Evolutionary conservation across 441 rosid genomes (phyloP).

Genomic region (Flueggea neowawraea): DNA sequence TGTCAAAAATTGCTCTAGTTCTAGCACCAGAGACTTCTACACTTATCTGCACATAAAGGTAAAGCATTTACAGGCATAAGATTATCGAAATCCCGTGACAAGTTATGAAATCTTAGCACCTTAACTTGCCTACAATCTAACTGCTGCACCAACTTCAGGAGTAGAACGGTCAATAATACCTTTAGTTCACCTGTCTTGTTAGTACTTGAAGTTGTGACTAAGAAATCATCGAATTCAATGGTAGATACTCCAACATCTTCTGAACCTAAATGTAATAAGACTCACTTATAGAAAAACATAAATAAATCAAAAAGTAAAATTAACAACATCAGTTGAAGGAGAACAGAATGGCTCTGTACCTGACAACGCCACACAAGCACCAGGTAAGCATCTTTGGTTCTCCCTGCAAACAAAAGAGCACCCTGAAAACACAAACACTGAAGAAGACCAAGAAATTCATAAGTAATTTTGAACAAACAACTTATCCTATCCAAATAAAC

Average conservation of each 20-base stretch:
- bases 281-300: no score
- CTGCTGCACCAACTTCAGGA: not conserved
- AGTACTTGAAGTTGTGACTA: conserved; percentile 23
- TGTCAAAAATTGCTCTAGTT: conserved; percentile 56
- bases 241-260: conserved; percentile 38
- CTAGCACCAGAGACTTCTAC: conserved; percentile 62
- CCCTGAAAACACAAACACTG: not conserved
- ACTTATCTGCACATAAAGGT: conserved; percentile 41
- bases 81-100: not conserved
- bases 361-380: conserved; percentile 43
- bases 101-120: not conserved
- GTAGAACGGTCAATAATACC: conserved; percentile 24
- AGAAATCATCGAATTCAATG: conserved; percentile 45
- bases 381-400: conserved; percentile 16
- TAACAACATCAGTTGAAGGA: no score
- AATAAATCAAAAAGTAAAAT: no score
- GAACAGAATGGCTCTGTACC: no score
- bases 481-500: no score
- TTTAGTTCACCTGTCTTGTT: conserved; percentile 32
- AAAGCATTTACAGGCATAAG: conserved; percentile 3
- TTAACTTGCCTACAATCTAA: conserved; percentile 1
- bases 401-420: conserved; percentile 29
- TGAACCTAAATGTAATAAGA: no score
- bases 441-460: not conserved
- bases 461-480: no score